These are phyloP conservation scores for Alternaria alternata DNA, from an alignment of 2,329 filamentous ascomycete species.

Conservation along the genomic window DNA sequence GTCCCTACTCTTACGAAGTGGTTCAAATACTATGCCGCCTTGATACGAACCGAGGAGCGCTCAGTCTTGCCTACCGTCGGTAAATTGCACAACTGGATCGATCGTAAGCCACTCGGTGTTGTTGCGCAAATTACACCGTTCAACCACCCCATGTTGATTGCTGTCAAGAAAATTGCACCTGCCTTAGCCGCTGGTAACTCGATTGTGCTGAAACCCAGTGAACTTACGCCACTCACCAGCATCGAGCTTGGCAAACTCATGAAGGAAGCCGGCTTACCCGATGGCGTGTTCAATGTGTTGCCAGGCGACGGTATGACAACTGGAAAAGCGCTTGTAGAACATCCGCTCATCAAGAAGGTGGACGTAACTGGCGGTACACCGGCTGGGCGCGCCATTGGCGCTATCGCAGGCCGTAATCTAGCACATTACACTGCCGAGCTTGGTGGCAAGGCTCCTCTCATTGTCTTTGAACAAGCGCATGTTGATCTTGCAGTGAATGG, in stretches of 20 bases:
- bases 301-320: slow-evolving; percentile 45
- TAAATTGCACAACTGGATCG: slow-evolving; percentile 57
- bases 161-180: slow-evolving; percentile 52
- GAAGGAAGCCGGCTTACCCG: slow-evolving; percentile 49
- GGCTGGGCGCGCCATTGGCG: slow-evolving; percentile 48
- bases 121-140: slow-evolving; percentile 52
- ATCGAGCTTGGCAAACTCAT: slow-evolving; percentile 48
- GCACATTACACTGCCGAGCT: slow-evolving; percentile 50
- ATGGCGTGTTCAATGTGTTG: slow-evolving; percentile 49
- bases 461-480: slow-evolving; percentile 50
- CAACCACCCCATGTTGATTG: slow-evolving; percentile 52
- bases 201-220: slow-evolving; percentile 50
- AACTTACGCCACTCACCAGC: slow-evolving; percentile 49
- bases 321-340: slow-evolving; percentile 48
- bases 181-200: slow-evolving; percentile 49
- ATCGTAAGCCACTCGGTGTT: slow-evolving; percentile 49
- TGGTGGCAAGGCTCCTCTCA: slow-evolving; percentile 49
- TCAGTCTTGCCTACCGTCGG: slow-evolving; percentile 71
- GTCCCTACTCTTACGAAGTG: slow-evolving; percentile 71
- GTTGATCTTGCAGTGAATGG: slow-evolving; percentile 50
- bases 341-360: slow-evolving; percentile 49
- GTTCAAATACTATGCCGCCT: slow-evolving; percentile 75
- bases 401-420: slow-evolving; percentile 47
- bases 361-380: slow-evolving; percentile 51
- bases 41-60: slow-evolving; percentile 73